Conservation (phyloP, 495 filamentous ascomycete genomes). For the Recurvomyces mirabilis region DNA sequence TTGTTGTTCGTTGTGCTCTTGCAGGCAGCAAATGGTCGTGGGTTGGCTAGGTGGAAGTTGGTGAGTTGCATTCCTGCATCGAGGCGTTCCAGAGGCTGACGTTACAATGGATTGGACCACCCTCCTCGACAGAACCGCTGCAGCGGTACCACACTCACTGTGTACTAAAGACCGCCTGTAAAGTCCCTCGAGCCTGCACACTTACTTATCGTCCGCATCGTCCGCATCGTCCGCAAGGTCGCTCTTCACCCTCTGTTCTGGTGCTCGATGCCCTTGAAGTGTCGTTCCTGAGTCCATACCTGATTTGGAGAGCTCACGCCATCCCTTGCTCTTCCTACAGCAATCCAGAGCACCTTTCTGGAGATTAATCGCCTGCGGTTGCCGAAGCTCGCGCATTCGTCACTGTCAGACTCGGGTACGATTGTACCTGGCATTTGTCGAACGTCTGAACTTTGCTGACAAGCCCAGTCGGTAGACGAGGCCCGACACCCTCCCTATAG, state of each 20-base stretch:
- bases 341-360: conserved; percentile 15
- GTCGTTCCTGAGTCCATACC: conserved; percentile 13
- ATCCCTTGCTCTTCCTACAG: conserved; percentile 10
- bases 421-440: conserved; percentile 20
- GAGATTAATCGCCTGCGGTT: conserved; percentile 18
- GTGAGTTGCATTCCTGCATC: conserved; percentile 19
- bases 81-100: conserved; percentile 21
- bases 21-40: no score
- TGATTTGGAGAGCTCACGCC: conserved; percentile 6
- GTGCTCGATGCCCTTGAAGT: background rate
- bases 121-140: conserved; percentile 8
- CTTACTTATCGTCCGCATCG: conserved; percentile 12
- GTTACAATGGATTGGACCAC: conserved; percentile 16
- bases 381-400: conserved; percentile 5
- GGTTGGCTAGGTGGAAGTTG: no score
- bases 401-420: conserved; percentile 9
- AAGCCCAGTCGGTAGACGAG: conserved; percentile 11
- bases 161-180: conserved; percentile 14
- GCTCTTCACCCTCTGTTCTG: no score
- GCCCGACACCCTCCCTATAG: conserved; percentile 8
- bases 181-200: background rate
- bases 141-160: conserved; percentile 2
- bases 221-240: no score
- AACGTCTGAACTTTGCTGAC: conserved; percentile 11
- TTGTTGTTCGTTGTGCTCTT: no score